Evolutionary conservation across 306 rosid species (phyloP), one percentile per base, ranked within the genome.

Genomic region (Lathyrus aphaca): DNA sequence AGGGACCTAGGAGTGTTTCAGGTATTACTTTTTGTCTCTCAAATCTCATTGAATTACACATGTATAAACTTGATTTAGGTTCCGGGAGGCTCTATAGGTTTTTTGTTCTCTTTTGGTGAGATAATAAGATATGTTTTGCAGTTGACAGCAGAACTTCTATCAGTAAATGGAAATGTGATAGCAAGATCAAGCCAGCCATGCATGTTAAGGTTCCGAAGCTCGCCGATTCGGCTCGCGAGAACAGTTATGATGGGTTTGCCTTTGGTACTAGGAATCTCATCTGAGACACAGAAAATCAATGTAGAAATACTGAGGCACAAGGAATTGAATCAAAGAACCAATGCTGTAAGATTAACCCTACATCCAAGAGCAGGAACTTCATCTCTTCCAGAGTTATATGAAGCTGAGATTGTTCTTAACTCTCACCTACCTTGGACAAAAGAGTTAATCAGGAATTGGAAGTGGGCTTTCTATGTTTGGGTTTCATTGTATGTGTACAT

Each of bases 391-490:
- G 86, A 85, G 58, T 49, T 90, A 51, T 90, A 90, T 39, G 90
- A 90, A 83, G 92, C 95, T 2, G 82, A 81, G 5, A 78, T 94
- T 12, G 6, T 78, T 16, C 50, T 94, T 16, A 81, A 81, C 4
- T 88, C 96, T 5, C 80, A 76, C 42, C 77, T 87, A 15, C 96
- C 98, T 2, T 82, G 86, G 90, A 18, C 79, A 0, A 88, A 85
- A 79, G 80, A 88, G 13, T 32, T 94, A 32, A 69, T 94, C 45
- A 69, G 69, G 17, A 74, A 80, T 27, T 90, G 98, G 98, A 91
- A 75, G 64, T 90, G 97, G 97, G 87, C 97, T 11, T 81, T 83
- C 37, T 94, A 78, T 44, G 83, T 94, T 51, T 94, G 97, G 98
- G 69, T 74, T 1, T 77, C 96, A 72, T 44, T 90, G 4, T 82